Base-by-base conservation (phyloP, 495 filamentous ascomycete genomes). In the Recurvomyces mirabilis region DNA sequence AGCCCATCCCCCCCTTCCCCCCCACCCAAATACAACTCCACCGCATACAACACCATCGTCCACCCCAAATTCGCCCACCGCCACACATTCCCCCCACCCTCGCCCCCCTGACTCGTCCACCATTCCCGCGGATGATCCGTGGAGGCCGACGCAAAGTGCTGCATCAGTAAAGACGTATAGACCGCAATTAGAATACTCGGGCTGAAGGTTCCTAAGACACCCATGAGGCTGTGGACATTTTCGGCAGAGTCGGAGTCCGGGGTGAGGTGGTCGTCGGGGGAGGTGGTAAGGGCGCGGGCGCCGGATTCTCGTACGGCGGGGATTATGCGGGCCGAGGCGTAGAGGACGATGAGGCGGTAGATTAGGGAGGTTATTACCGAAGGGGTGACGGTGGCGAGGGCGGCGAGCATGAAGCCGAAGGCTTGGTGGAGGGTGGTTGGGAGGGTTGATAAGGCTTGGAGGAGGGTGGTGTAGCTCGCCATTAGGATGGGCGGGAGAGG, bases 401-500 rank as follows among this genome's bases (percentile, higher is more conserved):
- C 91, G 9, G 86, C 85, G 23, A 84, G 74, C 49, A 94, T 76
- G 53, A 95, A 91, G 58, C 79, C 83, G 59, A 93, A 82, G 0
- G 78, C 79, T 1, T 87, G 84, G 57, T 82, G 84, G 5, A 93
- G 77, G 33, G 84, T 87, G 0, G 77, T 79, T 0, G 91, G 91
- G 14, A 98, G 70, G 9, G 75, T 77, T 24, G 82, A 81, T 26
- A 98, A 68, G n/a, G 84, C 72, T 48, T 93, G 82, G 23, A 94
- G 63, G 15, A 95, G 65, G 2, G 88, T 94, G 29, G 84, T 84
- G 64, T 94, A 98, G 21, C 87, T 94, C n/a, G 87, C 89, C 91
- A 98, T 95, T 60, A 98, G 83, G 37, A 95, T 87, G 0, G 91
- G 91, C 1, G 91, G 91, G 5, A 98, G 73, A 4, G 91, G 91